A percentile compares a stretch with the other conserved stretches of the same genome.
Evolutionary conservation across 2,329 filamentous ascomycete genomes (phyloP).

Genomic region (Penicillium sp.): DNA sequence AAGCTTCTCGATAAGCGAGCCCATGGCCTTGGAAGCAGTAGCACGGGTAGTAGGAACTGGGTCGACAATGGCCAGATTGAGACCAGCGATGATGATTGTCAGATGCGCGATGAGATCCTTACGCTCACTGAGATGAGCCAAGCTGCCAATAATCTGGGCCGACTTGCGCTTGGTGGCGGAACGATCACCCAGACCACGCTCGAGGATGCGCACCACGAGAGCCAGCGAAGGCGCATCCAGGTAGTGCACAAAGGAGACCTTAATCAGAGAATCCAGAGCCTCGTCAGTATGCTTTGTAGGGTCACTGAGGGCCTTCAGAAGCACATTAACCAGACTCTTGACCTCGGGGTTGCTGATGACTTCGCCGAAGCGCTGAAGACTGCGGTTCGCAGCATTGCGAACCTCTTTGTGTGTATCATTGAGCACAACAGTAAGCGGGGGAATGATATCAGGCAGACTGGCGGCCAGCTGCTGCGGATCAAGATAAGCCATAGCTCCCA

Average conservation of each 20-base stretch:
- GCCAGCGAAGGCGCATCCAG: constrained; percentile 96
- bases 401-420: constrained; percentile 99
- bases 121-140: constrained; percentile 94
- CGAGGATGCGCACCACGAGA: constrained; percentile 90
- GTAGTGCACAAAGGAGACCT: constrained; percentile 98
- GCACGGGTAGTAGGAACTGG: constrained; percentile 95
- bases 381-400: constrained; percentile 86
- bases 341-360: constrained; percentile 98
- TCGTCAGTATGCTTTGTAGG: constrained; percentile 97
- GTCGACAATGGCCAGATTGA: constrained; percentile 88
- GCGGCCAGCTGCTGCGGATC: constrained; percentile 92
- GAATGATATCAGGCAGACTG: constrained; percentile 95
- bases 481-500: constrained; percentile 98
- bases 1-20: constrained; percentile 96
- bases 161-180: constrained; percentile 96
- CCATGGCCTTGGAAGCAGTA: constrained; percentile 92
- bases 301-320: constrained; percentile 95
- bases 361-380: constrained; percentile 95
- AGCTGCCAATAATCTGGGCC: constrained; percentile 94
- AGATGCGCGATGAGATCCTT: constrained; percentile 91
- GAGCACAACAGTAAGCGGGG: constrained; percentile 87
- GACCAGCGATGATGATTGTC: constrained; percentile 86
- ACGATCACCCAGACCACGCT: constrained; percentile 86
- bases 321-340: constrained; percentile 85
- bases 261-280: constrained; percentile 90